Conservation (phyloP, 1,139 yeast genomes). For the Blastobotrys indianensis region DNA sequence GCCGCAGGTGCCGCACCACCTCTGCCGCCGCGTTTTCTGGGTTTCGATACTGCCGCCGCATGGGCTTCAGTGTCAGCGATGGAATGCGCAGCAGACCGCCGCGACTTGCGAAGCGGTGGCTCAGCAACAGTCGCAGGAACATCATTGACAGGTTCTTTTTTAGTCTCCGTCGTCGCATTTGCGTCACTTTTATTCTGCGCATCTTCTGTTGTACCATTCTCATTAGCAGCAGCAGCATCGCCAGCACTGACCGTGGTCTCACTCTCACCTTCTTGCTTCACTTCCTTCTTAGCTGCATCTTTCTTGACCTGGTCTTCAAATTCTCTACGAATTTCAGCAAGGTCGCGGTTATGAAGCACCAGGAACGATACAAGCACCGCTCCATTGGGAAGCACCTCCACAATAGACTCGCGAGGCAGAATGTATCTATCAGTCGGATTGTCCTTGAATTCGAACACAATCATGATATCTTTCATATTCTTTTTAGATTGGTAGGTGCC, state of each 20-base stretch:
- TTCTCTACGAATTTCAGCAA: constrained; percentile 21
- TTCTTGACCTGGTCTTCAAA: constrained; percentile 11
- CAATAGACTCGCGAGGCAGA: constrained; percentile 68
- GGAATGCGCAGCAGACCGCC: constrained; percentile 3
- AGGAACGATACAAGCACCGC: constrained; percentile 63
- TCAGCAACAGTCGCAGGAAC: background rate
- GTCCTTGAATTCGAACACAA: constrained; percentile 81
- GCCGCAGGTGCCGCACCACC: constrained; percentile 7
- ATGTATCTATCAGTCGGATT: constrained; percentile 67
- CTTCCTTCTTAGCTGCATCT: constrained; percentile 28
- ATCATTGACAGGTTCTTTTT: background rate
- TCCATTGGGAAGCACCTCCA: constrained; percentile 51
- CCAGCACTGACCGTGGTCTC: background rate
- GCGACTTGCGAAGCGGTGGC: constrained; percentile 4
- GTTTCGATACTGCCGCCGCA: background rate
- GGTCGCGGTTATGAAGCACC: constrained; percentile 49
- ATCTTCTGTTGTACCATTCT: too few relatives aligned
- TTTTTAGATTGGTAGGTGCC: constrained; percentile 24
- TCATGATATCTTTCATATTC: constrained; percentile 52
- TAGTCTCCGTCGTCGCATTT: background rate
- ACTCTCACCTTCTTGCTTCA: constrained; percentile 21
- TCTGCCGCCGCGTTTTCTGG: constrained; percentile 17
- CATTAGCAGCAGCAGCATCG: background rate
- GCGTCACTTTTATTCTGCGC: background rate
- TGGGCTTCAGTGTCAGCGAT: background rate